Percentiles rank a stretch among this genome's conserved stretches.
Evolutionary conservation across 225 moss, liverwort and hornwort genomes (phyloP).

Genomic region (Pleurozium schreberi): DNA sequence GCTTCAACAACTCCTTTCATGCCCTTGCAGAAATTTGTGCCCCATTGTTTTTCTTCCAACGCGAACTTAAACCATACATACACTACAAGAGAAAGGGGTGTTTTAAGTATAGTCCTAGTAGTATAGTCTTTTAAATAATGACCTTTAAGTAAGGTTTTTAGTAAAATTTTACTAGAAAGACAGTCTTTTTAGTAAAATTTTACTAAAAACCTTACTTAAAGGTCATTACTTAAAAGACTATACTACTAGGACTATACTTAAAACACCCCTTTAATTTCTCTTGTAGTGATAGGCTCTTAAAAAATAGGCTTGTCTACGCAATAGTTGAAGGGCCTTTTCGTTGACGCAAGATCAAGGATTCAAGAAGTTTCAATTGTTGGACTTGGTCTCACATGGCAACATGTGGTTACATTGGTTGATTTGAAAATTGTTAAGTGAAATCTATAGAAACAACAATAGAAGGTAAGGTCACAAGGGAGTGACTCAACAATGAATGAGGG

Average conservation of each 20-base stretch:
- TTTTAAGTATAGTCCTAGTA: too few relatives aligned
- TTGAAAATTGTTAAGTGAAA: too few relatives aligned
- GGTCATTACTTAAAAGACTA: too few relatives aligned
- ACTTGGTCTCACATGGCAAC: fast-evolving
- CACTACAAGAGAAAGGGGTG: too few relatives aligned
- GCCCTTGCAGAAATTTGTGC: fast-evolving
- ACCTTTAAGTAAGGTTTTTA: too few relatives aligned
- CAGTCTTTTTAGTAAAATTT: too few relatives aligned
- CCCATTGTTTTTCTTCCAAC: fast-evolving
- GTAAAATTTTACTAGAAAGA: too few relatives aligned
- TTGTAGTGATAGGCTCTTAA: neutral
- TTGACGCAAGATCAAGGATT: neutral
- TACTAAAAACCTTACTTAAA: too few relatives aligned
- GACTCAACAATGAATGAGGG: neutral
- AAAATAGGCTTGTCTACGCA: fast-evolving
- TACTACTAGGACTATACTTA: too few relatives aligned
- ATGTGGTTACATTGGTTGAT: fast-evolving
- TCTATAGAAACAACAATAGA: fast-evolving
- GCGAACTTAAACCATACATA: neutral
- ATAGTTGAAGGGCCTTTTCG: neutral
- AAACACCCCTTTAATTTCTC: too few relatives aligned
- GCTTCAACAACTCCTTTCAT: neutral
- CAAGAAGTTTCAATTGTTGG: fast-evolving
- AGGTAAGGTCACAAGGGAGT: neutral
- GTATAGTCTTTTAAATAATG: too few relatives aligned